phyloP scores from a whole-genome alignment of 371 early-diverging fungal genomes.

The Gilbertella persicaria region DNA sequence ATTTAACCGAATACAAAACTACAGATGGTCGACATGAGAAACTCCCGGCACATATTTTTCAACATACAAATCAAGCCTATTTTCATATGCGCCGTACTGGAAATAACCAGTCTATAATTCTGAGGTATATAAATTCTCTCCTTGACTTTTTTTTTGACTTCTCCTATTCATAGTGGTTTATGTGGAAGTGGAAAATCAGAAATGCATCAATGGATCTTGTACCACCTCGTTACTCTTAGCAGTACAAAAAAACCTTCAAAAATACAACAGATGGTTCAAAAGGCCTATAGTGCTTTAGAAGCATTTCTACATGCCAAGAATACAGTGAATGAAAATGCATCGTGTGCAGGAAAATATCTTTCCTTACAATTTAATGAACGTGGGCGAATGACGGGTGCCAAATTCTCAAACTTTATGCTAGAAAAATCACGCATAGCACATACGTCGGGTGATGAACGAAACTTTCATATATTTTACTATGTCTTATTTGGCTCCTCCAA shows the following conservation, averaged over 20 bases:
- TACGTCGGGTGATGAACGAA: conserved; percentile 62
- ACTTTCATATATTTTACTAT: conserved; percentile 93
- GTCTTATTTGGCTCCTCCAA: conserved; percentile 54
- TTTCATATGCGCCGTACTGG: conserved; percentile 49
- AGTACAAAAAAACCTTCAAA: conserved; percentile 76
- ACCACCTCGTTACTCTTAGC: conserved; percentile 68
- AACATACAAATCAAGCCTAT: conserved; percentile 44
- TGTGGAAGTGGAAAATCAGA: conserved; percentile 86
- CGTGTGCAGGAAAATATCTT: conserved; percentile 88
- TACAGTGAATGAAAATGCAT: conserved; percentile 70
- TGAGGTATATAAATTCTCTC: conserved; percentile 28
- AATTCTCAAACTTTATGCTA: conserved; percentile 84
- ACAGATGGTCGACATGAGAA: conserved; percentile 22
- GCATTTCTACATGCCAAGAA: conserved; percentile 89
- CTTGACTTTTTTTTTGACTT: background rate
- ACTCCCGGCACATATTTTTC: conserved; percentile 42
- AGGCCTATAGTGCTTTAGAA: conserved; percentile 58
- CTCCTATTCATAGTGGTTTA: conserved; percentile 67
- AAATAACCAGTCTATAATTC: conserved; percentile 40
- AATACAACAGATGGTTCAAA: conserved; percentile 52
- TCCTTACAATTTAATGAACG: conserved; percentile 90
- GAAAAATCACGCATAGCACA: conserved; percentile 79
- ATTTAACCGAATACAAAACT: conserved; percentile 44
- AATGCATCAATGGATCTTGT: conserved; percentile 57
- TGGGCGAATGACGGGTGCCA: conserved; percentile 83